Evolutionary conservation across 2,329 filamentous ascomycete species (phyloP).

Genomic region (Aspergillus fumigatus): DNA sequence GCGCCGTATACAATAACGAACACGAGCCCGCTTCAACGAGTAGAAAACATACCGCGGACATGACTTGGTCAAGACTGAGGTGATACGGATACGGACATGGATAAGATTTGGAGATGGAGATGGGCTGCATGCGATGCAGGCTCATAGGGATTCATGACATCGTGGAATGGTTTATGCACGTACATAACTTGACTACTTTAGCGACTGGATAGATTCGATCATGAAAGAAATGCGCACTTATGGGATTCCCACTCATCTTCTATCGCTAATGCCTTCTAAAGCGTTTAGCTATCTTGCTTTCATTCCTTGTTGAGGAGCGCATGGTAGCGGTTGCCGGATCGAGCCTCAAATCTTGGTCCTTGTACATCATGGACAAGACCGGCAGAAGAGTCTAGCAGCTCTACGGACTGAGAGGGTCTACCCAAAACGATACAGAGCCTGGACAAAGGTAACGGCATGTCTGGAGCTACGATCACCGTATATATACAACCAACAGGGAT

Average conservation of each 20-base stretch:
- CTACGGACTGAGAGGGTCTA: background rate
- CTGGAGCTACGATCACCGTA: constrained; percentile 12
- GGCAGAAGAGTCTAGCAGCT: background rate
- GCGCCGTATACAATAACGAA: background rate
- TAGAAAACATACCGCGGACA: background rate
- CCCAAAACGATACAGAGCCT: background rate
- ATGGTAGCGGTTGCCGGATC: no score
- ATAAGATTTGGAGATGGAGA: background rate
- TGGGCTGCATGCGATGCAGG: background rate
- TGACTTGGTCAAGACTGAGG: background rate
- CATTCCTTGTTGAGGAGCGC: background rate
- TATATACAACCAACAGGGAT: constrained; percentile 28
- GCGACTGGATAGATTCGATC: constrained; percentile 30
- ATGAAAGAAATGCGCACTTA: constrained; percentile 21
- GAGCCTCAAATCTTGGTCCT: background rate
- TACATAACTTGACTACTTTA: constrained; percentile 30
- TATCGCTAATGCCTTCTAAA: background rate
- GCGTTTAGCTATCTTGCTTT: background rate
- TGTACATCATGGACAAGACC: background rate
- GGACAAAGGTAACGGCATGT: background rate
- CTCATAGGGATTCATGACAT: background rate
- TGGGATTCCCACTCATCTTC: background rate
- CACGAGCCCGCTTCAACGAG: background rate
- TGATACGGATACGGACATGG: background rate
- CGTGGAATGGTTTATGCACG: constrained; percentile 16